Conservation (phyloP, 1,139 yeast species). For the Sugiyamaella grinbergsii region DNA sequence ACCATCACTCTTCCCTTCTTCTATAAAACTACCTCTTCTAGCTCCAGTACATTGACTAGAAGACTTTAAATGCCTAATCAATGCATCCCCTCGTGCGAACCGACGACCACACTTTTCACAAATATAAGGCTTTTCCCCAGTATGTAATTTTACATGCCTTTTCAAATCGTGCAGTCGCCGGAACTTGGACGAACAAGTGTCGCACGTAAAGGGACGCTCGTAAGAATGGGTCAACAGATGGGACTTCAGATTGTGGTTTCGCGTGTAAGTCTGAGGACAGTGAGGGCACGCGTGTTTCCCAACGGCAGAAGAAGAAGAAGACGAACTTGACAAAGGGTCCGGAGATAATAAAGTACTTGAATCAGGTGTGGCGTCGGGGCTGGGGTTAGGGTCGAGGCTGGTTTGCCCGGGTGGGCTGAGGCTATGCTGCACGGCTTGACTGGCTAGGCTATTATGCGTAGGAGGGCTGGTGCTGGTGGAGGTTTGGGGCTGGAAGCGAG, state of each 20-base stretch:
- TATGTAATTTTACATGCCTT: slow-evolving; percentile 72
- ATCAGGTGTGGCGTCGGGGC: neutral
- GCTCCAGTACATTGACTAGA: slow-evolving; percentile 38
- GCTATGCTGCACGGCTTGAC: slow-evolving; percentile 10
- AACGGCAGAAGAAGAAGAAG: slow-evolving; percentile 13
- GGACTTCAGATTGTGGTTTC: slow-evolving; percentile 74
- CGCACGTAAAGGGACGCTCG: slow-evolving; percentile 66
- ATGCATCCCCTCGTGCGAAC: slow-evolving; percentile 79
- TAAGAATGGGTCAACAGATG: slow-evolving; percentile 71
- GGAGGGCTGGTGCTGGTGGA: too few species aligned
- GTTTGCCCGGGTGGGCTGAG: too few species aligned
- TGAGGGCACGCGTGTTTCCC: slow-evolving; percentile 54
- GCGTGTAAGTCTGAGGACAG: slow-evolving; percentile 62
- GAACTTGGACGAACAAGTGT: slow-evolving; percentile 63
- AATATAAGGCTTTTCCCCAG: slow-evolving; percentile 70
- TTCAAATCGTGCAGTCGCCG: slow-evolving; percentile 75
- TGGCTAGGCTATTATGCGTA: too few species aligned
- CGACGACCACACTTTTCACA: slow-evolving; percentile 64
- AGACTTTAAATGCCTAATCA: slow-evolving; percentile 61
- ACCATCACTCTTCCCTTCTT: slow-evolving; percentile 12
- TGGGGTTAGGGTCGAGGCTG: slow-evolving; percentile 14
- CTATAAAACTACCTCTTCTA: slow-evolving; percentile 15
- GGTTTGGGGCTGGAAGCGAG: too few species aligned
- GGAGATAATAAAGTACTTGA: neutral
- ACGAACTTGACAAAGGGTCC: slow-evolving; percentile 1